phyloP scores from a whole-genome alignment of 257 asterid species.

The Cynanchum wilfordii region DNA sequence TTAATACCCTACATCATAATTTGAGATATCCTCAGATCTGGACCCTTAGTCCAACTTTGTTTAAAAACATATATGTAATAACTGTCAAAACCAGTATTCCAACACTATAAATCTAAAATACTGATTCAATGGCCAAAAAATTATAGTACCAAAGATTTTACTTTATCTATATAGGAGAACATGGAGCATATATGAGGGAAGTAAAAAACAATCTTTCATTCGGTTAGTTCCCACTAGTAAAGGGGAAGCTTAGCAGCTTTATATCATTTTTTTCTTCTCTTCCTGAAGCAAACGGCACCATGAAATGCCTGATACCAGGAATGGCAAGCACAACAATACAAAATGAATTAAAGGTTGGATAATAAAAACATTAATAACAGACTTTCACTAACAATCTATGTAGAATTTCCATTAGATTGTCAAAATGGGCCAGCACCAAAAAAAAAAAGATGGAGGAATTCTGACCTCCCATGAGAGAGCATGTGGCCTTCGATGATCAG shows the following conservation, averaged over 20 bases:
- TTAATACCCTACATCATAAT: background rate
- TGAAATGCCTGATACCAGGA: background rate
- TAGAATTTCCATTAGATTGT: constrained; percentile 2
- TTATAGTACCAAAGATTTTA: background rate
- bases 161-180: background rate
- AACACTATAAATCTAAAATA: background rate
- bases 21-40: no score
- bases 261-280: background rate
- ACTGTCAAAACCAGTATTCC: background rate
- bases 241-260: background rate
- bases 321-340: background rate
- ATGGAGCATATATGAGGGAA: background rate
- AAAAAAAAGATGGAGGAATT: constrained; percentile 19
- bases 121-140: background rate
- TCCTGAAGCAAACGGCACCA: background rate
- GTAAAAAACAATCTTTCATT: background rate
- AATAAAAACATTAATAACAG: background rate
- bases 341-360: background rate
- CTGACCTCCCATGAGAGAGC: constrained; percentile 99
- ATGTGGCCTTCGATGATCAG: constrained; percentile 98
- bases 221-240: background rate
- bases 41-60: background rate
- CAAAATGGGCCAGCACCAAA: background rate
- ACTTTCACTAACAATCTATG: background rate
- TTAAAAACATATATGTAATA: background rate